Evolutionary conservation across 2,329 filamentous ascomycete species (phyloP).

Genomic region (Exophiala sp.): DNA sequence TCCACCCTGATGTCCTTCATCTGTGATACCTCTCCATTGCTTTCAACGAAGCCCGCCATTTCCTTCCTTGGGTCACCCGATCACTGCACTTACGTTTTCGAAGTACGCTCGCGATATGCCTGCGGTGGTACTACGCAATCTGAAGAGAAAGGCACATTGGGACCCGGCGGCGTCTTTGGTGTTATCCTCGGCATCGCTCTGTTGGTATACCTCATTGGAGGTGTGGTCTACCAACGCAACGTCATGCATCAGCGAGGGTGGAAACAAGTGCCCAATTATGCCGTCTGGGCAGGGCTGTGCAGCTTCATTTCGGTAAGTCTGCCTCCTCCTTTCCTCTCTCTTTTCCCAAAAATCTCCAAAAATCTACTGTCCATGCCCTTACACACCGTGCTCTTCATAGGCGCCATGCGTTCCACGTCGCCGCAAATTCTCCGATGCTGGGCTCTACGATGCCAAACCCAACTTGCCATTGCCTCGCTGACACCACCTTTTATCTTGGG

Average conservation of each 20-base stretch:
- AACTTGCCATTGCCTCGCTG: slow-evolving; percentile 12
- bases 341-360: neutral
- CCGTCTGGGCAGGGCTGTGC: slow-evolving; percentile 83
- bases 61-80: slow-evolving; percentile 88
- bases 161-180: slow-evolving; percentile 74
- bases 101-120: slow-evolving; percentile 79
- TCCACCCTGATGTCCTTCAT: slow-evolving; percentile 89
- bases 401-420: slow-evolving; percentile 12
- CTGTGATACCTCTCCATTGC: slow-evolving; percentile 70
- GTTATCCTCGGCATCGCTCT: slow-evolving; percentile 78
- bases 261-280: slow-evolving; percentile 93
- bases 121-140: slow-evolving; percentile 64
- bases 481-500: slow-evolving; percentile 6
- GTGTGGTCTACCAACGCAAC: slow-evolving; percentile 91
- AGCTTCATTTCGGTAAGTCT: slow-evolving; percentile 70
- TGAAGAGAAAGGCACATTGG: slow-evolving; percentile 54
- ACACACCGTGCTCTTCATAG: slow-evolving; percentile 18
- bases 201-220: slow-evolving; percentile 84
- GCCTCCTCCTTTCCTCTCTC: neutral
- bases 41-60: slow-evolving; percentile 50
- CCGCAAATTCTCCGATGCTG: slow-evolving; percentile 6
- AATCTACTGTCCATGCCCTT: slow-evolving; percentile 14
- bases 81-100: slow-evolving; percentile 93
- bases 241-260: slow-evolving; percentile 92
- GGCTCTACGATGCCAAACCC: slow-evolving; percentile 18